These are phyloP conservation scores for Daldinia decipiens DNA, from an alignment of 495 filamentous ascomycete species.

Conservation along the genomic window DNA sequence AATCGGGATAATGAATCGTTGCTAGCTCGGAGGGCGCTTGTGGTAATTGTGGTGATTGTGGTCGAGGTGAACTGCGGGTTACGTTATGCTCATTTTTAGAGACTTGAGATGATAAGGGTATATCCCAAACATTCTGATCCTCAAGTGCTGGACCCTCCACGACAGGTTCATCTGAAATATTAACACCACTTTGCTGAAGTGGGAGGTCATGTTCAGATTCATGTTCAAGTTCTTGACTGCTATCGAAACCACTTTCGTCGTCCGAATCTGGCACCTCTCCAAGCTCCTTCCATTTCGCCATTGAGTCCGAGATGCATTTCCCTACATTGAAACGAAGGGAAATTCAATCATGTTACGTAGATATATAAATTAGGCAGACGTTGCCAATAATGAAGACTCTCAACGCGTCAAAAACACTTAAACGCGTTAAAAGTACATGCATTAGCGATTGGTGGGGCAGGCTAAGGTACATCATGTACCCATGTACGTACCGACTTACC, in stretches of 20 bases:
- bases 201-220: constrained; percentile 45
- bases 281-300: constrained; percentile 67
- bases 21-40: constrained; percentile 15
- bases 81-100: constrained; percentile 17
- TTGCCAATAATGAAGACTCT: constrained; percentile 4
- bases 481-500: not conserved
- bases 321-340: constrained; percentile 3
- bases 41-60: constrained; percentile 7
- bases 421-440: constrained; percentile 33
- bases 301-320: constrained; percentile 49
- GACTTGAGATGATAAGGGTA: constrained; percentile 40
- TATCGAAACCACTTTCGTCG: constrained; percentile 60
- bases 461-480: not conserved
- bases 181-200: constrained; percentile 7
- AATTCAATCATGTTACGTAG: constrained; percentile 38
- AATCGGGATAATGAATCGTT: constrained; percentile 13
- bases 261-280: constrained; percentile 69
- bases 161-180: constrained; percentile 4
- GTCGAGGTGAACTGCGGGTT: constrained; percentile 10
- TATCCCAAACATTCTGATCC: constrained; percentile 39
- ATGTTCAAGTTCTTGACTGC: constrained; percentile 48
- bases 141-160: not conserved
- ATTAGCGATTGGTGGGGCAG: constrained; percentile 17
- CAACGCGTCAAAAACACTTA: constrained; percentile 40
- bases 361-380: constrained; percentile 20